Base-by-base conservation (phyloP, 345 rosid species). In the Euphorbia peplus region DNA sequence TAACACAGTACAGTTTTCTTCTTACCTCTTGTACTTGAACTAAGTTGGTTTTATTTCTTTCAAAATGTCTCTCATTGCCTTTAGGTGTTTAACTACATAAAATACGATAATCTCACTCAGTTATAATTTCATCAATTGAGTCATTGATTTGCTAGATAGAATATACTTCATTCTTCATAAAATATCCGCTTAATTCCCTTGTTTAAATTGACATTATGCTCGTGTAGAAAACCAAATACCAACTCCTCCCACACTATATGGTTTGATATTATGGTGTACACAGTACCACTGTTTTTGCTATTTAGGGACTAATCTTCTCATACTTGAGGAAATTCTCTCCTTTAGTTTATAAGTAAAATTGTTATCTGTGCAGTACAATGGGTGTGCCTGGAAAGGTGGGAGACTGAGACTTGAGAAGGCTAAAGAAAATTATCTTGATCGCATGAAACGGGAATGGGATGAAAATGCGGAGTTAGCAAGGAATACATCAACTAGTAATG, bases 331-430 rank as follows among this genome's bases (percentile, higher is more conserved):
- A 58, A 58, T 15, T 16, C 21, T 18, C 41, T 58, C 30, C 11
- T 58, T 19, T 58, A 29, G 39, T 16, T 37, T 11, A 5, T 9
- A 60, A 60, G 11, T 60, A 37, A 47, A 25, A 42, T 18, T 47
- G 51, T 42, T 9, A 9, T n/a, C 16, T 70, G 4, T 70, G 53
- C 87, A 95, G 99, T 92, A 88, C 61, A 95, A 88, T 71, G 97
- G 97, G 24, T 95, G 98, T 69, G 75, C 71, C 1, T 95, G 97
- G 99, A 95, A 90, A 69, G 99, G 96, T 48, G 95, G 93, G 59
- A 88, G 69, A 75, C 72, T 95, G 74, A 84, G 85, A 81, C 83
- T 92, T 39, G 98, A 90, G 83, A 92, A 86, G 87, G 98, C 98
- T 0, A 86, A 92, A 75, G 93, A 90, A 41, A 85, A 90, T 75